These are phyloP conservation scores for Draba incana DNA, from an alignment of 345 rosid species.

Conservation along the genomic window DNA sequence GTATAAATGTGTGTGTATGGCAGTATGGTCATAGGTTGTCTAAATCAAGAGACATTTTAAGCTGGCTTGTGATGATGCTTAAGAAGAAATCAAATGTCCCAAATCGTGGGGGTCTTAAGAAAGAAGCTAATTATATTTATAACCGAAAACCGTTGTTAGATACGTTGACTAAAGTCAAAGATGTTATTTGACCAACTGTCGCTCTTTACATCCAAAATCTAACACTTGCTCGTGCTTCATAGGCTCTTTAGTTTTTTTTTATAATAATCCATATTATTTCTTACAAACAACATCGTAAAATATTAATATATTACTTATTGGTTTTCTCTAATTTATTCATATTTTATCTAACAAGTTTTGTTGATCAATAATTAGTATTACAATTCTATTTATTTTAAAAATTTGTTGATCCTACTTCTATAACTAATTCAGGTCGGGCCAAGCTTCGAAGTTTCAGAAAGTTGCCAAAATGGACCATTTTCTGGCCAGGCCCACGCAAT, in stretches of 20 bases:
- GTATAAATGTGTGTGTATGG: not conserved
- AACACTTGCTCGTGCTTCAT: conserved; percentile 8
- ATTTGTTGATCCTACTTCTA: not conserved
- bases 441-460: not conserved
- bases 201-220: not conserved
- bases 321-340: no score
- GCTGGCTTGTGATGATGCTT: conserved; percentile 30
- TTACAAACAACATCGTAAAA: not conserved
- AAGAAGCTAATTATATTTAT: not conserved
- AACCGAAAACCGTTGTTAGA: conserved; percentile 29
- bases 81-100: conserved; percentile 34
- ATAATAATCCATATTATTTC: not conserved
- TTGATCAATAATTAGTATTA: not conserved
- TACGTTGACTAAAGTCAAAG: conserved; percentile 36
- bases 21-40: conserved; percentile 33
- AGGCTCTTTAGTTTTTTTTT: not conserved
- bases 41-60: conserved; percentile 17
- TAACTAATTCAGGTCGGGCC: not conserved
- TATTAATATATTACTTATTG: not conserved
- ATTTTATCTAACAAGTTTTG: not conserved
- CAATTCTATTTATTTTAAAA: not conserved
- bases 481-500: conserved; percentile 6
- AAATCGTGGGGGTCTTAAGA: conserved; percentile 25
- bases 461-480: not conserved
- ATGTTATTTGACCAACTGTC: conserved; percentile 43